Base-by-base conservation (phyloP, 345 rosid species). In the Ailanthus altissimus region DNA sequence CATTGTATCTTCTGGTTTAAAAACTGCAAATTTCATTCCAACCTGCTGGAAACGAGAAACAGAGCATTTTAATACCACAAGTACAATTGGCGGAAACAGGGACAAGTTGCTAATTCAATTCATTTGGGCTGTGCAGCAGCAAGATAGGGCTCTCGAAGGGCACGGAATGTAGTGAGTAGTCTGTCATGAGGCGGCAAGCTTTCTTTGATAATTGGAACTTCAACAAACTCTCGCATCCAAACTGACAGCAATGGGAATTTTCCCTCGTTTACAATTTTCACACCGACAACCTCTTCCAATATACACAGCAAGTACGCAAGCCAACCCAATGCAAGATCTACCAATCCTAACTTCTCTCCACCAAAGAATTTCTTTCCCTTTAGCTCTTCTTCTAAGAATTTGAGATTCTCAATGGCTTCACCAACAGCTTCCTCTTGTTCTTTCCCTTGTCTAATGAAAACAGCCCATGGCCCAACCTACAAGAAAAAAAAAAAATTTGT, bases 251-350 rank as follows among this genome's bases (percentile, higher is more conserved):
- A 62, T 25, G 88, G 88, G 56, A 68, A 79, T 18, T n/a, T 32
- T 5, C 75, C 78, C 45, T 78, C 45, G 7, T 78, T 82, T 11
- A 84, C 32, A 14, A 84, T 3, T 54, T 81, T 77, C 10, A 62
- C 15, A n/a, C 79, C 80, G 21, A 46, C 6, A 6, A 81, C 16
- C 61, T 84, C 80, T 62, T 87, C 83, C 7, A 81, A 21, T 3
- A 81, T 78, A 60, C 57, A 45, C 45, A 73, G 38, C 76, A 77
- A 49, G 66, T 77, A 64, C 18, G 76, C 74, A 28, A 83, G 78
- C 86, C 86, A 83, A 18, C 90, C 90, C 1, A 87, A 25, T 1
- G 77, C 85, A 57, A 84, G 58, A 78, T 87, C 90, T 0, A 64
- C 74, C 15, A 77, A 18, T 25, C 90, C 90, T 9, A 84, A 77